Conservation (phyloP, 2,329 filamentous ascomycete genomes). For the Alternaria viburni region DNA sequence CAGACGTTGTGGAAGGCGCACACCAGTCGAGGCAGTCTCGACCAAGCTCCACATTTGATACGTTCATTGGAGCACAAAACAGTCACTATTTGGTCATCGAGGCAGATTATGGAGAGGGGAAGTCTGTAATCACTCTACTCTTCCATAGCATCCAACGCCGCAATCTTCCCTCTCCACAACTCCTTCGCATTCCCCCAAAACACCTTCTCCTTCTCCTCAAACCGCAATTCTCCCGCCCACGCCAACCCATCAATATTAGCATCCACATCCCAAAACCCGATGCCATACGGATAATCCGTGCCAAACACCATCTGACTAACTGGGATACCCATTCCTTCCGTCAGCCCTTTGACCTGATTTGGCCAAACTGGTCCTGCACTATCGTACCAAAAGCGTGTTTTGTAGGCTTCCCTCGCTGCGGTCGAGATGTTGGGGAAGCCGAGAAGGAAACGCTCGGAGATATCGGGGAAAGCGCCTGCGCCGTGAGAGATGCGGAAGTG, state of each 20-base stretch:
- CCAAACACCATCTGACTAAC: constrained; percentile 45
- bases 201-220: constrained; percentile 34
- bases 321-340: constrained; percentile 40
- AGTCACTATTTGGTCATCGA: background rate
- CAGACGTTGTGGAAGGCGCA: background rate
- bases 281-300: constrained; percentile 48
- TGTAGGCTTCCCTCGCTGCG: constrained; percentile 36
- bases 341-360: constrained; percentile 44
- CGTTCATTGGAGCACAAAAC: background rate
- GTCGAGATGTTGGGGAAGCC: constrained; percentile 35
- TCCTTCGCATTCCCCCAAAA: constrained; percentile 34
- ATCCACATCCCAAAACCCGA: constrained; percentile 47
- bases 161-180: constrained; percentile 37
- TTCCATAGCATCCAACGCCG: background rate
- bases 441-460: constrained; percentile 44
- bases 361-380: constrained; percentile 48
- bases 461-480: constrained; percentile 46
- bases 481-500: constrained; percentile 46
- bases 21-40: background rate
- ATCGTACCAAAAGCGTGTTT: constrained; percentile 46
- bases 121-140: background rate
- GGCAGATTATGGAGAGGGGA: background rate
- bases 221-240: constrained; percentile 25
- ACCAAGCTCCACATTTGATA: background rate
- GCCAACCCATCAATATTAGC: constrained; percentile 40